Conservation (phyloP, 2,329 filamentous ascomycete genomes). For the Aspergillus intermedius region DNA sequence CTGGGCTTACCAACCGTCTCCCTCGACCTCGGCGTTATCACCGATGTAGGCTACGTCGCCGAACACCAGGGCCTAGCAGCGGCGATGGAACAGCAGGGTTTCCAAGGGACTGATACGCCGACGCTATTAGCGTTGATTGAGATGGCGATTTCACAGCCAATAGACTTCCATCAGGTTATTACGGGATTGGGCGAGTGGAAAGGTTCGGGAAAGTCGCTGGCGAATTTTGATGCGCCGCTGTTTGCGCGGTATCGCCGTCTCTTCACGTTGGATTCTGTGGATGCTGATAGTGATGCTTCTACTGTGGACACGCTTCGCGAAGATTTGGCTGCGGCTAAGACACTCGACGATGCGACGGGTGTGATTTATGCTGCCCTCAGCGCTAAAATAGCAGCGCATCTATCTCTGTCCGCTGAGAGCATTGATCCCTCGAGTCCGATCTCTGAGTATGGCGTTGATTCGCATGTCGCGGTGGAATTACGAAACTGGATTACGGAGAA, state of each 20-base stretch:
- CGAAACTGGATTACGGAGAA: constrained; percentile 37
- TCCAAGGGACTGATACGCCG: constrained; percentile 14
- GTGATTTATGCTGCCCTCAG: constrained; percentile 12
- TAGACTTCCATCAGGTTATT: constrained; percentile 11
- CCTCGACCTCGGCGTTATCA: constrained; percentile 26
- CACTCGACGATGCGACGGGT: constrained; percentile 13
- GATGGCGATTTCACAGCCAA: constrained; percentile 10
- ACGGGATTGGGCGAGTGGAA: constrained; percentile 20
- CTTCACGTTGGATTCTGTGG: neutral
- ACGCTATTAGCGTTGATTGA: constrained; percentile 15
- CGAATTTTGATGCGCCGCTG: constrained; percentile 17
- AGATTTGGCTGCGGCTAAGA: constrained; percentile 5
- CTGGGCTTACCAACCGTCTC: constrained; percentile 20
- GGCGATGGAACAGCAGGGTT: constrained; percentile 18
- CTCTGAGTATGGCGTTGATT: constrained; percentile 36
- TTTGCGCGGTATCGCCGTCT: constrained; percentile 18
- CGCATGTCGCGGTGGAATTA: constrained; percentile 42
- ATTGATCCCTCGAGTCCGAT: constrained; percentile 20
- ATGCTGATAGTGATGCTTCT: neutral
- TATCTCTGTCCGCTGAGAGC: constrained; percentile 14
- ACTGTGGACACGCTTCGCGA: constrained; percentile 6
- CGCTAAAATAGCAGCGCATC: constrained; percentile 13
- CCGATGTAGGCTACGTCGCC: constrained; percentile 20
- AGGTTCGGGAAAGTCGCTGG: constrained; percentile 10
- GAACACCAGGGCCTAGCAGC: constrained; percentile 12